A percentile compares a stretch with the other conserved stretches of the same genome.
phyloP scores from a whole-genome alignment of 225 moss, liverwort and hornwort genomes.

The Sphagnum contortum region DNA sequence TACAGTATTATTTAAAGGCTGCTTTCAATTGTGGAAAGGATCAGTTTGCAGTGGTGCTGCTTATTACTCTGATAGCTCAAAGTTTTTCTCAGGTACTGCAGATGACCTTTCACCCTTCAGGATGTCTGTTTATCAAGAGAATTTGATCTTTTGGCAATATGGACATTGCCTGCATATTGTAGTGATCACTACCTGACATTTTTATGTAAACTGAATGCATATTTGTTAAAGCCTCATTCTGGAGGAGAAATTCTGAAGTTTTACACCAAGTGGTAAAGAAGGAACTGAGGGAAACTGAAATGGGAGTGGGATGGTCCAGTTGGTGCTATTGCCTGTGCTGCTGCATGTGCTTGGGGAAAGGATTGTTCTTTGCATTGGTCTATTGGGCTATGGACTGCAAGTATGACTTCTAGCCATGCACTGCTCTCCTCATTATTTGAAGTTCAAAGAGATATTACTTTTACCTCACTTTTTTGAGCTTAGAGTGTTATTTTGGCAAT shows the following conservation, averaged over 20 bases:
- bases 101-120: not conserved
- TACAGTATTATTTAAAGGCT: slow-evolving; percentile 17
- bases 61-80: slow-evolving; percentile 5
- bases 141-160: no score
- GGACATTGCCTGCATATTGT: no score
- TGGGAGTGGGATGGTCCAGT: slow-evolving; percentile 6
- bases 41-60: slow-evolving; percentile 12
- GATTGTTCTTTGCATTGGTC: slow-evolving; percentile 14
- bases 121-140: no score
- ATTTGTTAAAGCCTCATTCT: no score
- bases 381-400: slow-evolving; percentile 1
- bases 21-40: slow-evolving; percentile 12
- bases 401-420: slow-evolving; percentile 5
- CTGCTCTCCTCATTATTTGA: not conserved
- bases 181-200: no score
- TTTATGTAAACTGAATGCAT: no score
- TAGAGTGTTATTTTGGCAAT: no score
- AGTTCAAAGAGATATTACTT: no score
- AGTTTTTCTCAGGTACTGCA: slow-evolving; percentile 14
- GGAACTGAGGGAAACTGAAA: not conserved
- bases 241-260: no score
- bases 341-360: slow-evolving; percentile 14
- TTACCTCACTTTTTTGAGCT: no score
- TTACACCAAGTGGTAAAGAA: not conserved
- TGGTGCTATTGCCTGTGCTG: slow-evolving; percentile 15